Conservation (phyloP, 306 rosid genomes). For the Medicago ruthenica region DNA sequence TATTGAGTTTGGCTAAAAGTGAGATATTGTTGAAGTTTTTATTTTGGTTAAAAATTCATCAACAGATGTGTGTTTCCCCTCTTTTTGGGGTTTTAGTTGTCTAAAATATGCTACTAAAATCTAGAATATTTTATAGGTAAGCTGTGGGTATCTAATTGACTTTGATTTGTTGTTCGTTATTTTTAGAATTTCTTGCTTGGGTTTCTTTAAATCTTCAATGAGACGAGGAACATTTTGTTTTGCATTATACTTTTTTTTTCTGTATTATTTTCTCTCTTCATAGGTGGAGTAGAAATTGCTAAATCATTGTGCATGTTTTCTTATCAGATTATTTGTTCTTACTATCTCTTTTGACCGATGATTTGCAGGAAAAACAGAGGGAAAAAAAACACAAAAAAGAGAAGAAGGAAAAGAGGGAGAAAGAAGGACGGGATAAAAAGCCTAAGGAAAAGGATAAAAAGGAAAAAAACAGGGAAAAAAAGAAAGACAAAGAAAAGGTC, state of each 20-base stretch:
- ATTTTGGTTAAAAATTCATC: not conserved
- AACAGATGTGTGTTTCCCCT: not conserved
- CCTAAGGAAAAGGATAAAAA: slow-evolving; percentile 78
- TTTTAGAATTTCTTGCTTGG: not conserved
- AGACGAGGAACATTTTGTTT: not conserved
- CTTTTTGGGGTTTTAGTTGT: not conserved
- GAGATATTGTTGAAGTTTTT: not conserved
- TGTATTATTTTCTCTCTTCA: not conserved
- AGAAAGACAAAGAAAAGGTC: slow-evolving; percentile 71
- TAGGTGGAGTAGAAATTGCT: not conserved
- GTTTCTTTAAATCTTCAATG: not conserved
- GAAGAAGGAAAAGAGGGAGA: slow-evolving; percentile 77
- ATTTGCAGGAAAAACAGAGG: slow-evolving; percentile 71
- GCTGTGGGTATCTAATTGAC: not conserved
- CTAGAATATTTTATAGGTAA: not conserved
- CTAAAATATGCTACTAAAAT: not conserved
- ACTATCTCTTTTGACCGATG: not conserved
- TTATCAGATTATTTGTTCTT: slow-evolving; percentile 19
- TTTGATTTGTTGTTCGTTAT: not conserved
- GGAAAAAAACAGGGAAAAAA: slow-evolving; percentile 69
- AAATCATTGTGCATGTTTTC: slow-evolving; percentile 24
- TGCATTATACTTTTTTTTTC: not conserved
- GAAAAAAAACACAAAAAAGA: slow-evolving; percentile 79
- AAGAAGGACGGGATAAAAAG: slow-evolving; percentile 73
- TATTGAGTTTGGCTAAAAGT: not conserved